Conservation (phyloP, 1,284 basidiomycete species). For the Hymenochaete sp. region DNA sequence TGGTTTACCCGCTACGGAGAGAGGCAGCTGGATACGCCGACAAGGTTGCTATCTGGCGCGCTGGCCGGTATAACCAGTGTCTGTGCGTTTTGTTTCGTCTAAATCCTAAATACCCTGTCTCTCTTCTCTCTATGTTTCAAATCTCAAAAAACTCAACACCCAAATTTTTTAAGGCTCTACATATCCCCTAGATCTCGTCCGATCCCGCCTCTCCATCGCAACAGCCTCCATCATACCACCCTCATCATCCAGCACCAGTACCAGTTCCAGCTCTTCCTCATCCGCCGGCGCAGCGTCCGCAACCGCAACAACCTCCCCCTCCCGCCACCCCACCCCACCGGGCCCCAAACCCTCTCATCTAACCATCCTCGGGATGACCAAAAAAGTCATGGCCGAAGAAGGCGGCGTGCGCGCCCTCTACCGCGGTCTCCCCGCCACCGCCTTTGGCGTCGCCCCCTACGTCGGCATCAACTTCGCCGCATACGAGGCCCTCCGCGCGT, state of each 20-base stretch:
- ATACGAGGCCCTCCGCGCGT: conserved; percentile 64
- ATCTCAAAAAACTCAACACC: neutral
- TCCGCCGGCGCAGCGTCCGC: conserved; percentile 45
- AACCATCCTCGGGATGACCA: conserved; percentile 75
- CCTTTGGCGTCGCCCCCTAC: conserved; percentile 88
- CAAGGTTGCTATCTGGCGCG: conserved; percentile 76
- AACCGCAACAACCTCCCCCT: conserved; percentile 27
- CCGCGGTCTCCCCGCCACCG: conserved; percentile 81
- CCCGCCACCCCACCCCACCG: conserved; percentile 18
- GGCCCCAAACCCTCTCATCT: conserved; percentile 4
- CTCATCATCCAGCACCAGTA: conserved; percentile 20
- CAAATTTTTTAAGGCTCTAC: conserved; percentile 54
- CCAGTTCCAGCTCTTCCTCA: conserved; percentile 25
- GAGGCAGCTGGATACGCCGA: conserved; percentile 73
- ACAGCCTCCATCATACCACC: conserved; percentile 56
- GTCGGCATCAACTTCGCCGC: conserved; percentile 81
- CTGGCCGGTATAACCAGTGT: conserved; percentile 88
- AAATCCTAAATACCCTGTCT: neutral
- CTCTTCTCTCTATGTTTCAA: neutral
- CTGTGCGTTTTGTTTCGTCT: conserved; percentile 32
- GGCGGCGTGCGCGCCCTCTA: conserved; percentile 84
- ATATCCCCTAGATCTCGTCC: conserved; percentile 89
- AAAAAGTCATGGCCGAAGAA: conserved; percentile 85
- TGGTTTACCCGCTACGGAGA: conserved; percentile 62
- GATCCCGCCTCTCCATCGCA: conserved; percentile 88